These are phyloP conservation scores for Sporobolomyces pararoseus DNA, from an alignment of 768 basidiomycete species.

Conservation along the genomic window DNA sequence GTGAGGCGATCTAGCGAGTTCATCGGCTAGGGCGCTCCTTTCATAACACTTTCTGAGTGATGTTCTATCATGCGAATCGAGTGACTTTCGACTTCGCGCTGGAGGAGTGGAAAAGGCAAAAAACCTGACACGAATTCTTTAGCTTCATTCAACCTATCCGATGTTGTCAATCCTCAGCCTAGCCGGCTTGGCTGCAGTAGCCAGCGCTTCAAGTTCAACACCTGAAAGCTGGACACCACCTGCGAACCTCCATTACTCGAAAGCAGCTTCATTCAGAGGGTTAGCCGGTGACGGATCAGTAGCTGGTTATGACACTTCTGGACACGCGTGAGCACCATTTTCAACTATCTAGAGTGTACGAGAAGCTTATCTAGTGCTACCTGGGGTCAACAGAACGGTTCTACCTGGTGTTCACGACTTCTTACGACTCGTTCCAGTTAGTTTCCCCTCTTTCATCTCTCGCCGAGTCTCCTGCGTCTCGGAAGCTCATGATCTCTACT, in stretches of 20 bases:
- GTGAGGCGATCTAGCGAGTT: too few relatives aligned
- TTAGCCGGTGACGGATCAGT: slow-evolving; percentile 28
- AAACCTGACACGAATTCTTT: too few relatives aligned
- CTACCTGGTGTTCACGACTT: slow-evolving; percentile 44
- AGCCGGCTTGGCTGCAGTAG: neutral
- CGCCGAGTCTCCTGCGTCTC: too few relatives aligned
- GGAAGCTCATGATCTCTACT: too few relatives aligned
- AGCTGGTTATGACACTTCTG: slow-evolving; percentile 19
- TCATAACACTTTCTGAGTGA: too few relatives aligned
- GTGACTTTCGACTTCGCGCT: too few relatives aligned
- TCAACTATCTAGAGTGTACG: neutral
- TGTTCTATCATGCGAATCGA: too few relatives aligned
- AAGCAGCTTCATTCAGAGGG: slow-evolving; percentile 27
- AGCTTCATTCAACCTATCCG: neutral
- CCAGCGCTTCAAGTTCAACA: neutral
- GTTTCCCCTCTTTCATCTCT: neutral
- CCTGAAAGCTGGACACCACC: slow-evolving; percentile 13
- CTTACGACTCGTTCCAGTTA: slow-evolving; percentile 41
- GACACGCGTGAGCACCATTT: slow-evolving; percentile 36
- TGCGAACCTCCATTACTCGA: slow-evolving; percentile 20
- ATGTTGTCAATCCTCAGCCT: slow-evolving; percentile 6
- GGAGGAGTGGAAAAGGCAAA: too few relatives aligned
- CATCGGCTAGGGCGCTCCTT: too few relatives aligned
- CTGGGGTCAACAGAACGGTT: slow-evolving; percentile 20
- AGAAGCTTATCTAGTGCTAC: neutral